phyloP scores from a whole-genome alignment of 2,329 filamentous ascomycete genomes.

The Neonectria magnoliae region DNA sequence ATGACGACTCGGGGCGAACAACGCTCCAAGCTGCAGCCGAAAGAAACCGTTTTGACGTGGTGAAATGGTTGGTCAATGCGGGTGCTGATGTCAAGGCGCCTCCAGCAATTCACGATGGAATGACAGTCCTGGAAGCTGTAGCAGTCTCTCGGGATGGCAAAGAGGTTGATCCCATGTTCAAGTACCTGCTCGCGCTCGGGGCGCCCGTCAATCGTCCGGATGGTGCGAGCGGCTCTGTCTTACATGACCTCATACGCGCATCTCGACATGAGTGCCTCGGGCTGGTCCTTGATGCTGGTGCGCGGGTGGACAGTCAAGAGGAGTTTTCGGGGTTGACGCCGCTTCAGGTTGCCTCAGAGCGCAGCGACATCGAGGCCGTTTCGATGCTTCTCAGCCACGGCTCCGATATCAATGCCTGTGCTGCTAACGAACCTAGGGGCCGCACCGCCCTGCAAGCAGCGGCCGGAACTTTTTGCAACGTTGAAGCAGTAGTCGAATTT shows the following conservation, averaged over 20 bases:
- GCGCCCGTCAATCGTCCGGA: background rate
- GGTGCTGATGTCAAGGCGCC: constrained; percentile 1
- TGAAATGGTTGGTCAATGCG: constrained; percentile 13
- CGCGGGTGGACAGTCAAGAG: background rate
- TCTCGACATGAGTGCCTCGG: background rate
- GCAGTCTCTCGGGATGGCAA: background rate
- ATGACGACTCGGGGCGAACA: background rate
- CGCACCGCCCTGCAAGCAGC: background rate
- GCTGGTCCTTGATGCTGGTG: background rate
- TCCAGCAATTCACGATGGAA: background rate
- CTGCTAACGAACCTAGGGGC: background rate
- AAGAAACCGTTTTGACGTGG: background rate
- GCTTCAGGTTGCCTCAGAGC: background rate
- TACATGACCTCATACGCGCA: background rate
- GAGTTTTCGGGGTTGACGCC: background rate
- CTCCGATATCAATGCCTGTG: background rate
- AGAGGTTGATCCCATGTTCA: background rate
- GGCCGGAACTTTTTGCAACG: background rate
- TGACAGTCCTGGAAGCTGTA: constrained; percentile 2
- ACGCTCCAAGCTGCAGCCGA: constrained; percentile 7
- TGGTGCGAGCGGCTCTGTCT: background rate
- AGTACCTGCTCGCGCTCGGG: background rate
- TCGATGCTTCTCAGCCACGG: background rate
- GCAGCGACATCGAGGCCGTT: background rate
- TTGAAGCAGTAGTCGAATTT: no score